Base-by-base conservation (phyloP, 805 yeast genomes). In the Pichia membranifaciens region DNA sequence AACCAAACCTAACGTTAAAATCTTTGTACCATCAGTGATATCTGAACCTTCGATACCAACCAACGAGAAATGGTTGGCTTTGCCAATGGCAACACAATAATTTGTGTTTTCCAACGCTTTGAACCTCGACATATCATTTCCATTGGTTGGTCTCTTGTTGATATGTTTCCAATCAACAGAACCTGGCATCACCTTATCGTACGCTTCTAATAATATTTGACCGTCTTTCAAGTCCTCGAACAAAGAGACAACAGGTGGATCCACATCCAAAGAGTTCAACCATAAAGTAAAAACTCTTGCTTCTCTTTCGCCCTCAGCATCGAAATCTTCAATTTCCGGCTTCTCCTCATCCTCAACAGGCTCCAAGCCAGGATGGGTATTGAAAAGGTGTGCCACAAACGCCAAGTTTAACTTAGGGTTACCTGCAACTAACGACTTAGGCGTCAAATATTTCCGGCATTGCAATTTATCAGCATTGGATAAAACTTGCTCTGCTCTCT, bases 271-370 rank as follows among this genome's bases (percentile, higher is more conserved):
- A 1, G 96, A 88, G 69, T 93, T 93, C 62, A 93, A 79, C 99
- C 99, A 93, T 60, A 93, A 72, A 5, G 99, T 93, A 70, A 93
- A 93, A 12, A 93, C 99, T 67, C 99, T 80, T 3, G 99, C 99
- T 71, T 93, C 99, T 71, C 99, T 86, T 71, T 93, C 99, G 53
- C 99, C 99, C 70, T 93, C 99, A 22, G 99, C 99, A 65, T 93
- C 99, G 61, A 93, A 93, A 57, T 88, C 98, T 71, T 93, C 99
- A 57, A 93, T 87, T 64, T 90, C 98, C 25, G 93, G 87, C 58
- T 82, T 84, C 66, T 91, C 97, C 49, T 72, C 74, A 68, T 90
- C 98, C 61, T 87, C 95, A 54, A 91, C 78, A 49, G 98, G 98
- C 51, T 90, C 98, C 54, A 93, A 76, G 43, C 99, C 98, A 42